phyloP scores from a whole-genome alignment of 2,329 filamentous ascomycete genomes.

The Monosporascus sp. region DNA sequence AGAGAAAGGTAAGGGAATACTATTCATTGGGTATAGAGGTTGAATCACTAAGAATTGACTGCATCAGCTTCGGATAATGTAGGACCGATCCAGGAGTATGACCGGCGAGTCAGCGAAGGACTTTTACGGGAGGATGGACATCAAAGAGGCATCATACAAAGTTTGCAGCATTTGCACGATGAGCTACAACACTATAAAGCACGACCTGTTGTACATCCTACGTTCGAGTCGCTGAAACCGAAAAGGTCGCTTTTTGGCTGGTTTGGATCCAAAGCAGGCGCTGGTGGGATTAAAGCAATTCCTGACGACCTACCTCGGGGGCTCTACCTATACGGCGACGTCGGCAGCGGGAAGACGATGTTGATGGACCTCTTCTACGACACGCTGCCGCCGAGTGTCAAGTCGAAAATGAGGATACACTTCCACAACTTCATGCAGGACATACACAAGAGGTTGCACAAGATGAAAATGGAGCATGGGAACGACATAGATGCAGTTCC shows the following conservation, averaged over 20 bases:
- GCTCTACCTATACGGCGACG: conserved; percentile 92
- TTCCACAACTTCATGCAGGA: conserved; percentile 99
- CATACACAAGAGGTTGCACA: conserved; percentile 84
- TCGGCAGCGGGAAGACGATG: conserved; percentile 98
- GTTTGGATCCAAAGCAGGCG: conserved; percentile 46
- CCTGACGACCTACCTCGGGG: conserved; percentile 76
- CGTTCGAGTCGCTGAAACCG: conserved; percentile 61
- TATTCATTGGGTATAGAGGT: background rate
- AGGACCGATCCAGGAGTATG: conserved; percentile 85
- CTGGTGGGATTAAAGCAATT: conserved; percentile 45
- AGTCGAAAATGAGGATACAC: conserved; percentile 84
- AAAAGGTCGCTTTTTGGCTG: conserved; percentile 53
- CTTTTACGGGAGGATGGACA: conserved; percentile 80
- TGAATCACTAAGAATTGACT: conserved; percentile 4
- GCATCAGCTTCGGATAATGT: conserved; percentile 26
- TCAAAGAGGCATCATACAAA: conserved; percentile 86
- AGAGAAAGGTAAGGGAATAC: background rate
- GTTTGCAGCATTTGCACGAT: conserved; percentile 82
- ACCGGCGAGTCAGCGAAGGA: conserved; percentile 69
- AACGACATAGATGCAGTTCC: conserved; percentile 86
- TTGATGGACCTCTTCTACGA: conserved; percentile 98
- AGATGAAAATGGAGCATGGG: conserved; percentile 82
- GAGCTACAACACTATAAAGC: conserved; percentile 70
- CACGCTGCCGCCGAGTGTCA: conserved; percentile 74
- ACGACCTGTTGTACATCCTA: conserved; percentile 70